phyloP scores from a whole-genome alignment of 495 filamentous ascomycete species.

The Neurospora sp. region DNA sequence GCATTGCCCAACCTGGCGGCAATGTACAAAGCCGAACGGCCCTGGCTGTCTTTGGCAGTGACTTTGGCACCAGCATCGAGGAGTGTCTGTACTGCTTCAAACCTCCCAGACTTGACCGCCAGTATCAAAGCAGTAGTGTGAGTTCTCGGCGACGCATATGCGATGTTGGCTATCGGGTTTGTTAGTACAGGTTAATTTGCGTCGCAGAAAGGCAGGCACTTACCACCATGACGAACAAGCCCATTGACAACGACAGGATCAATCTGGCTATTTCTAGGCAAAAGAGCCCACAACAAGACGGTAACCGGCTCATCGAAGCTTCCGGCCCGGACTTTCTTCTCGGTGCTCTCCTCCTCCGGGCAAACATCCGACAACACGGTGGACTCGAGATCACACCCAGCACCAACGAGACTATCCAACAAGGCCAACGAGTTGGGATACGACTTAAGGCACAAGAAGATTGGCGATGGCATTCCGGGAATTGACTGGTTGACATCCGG shows the following conservation, averaged over 20 bases:
- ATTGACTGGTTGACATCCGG: slow-evolving; percentile 13
- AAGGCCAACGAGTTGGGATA: slow-evolving; percentile 14
- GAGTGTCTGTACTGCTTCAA: slow-evolving; percentile 25
- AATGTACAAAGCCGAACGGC: slow-evolving; percentile 31
- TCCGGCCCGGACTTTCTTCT: slow-evolving; percentile 8
- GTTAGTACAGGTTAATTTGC: slow-evolving; percentile 3
- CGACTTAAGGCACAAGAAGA: slow-evolving; percentile 17
- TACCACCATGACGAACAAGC: slow-evolving; percentile 28
- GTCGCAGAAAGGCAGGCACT: background rate
- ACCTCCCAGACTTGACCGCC: slow-evolving; percentile 24
- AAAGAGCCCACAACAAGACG: slow-evolving; percentile 30
- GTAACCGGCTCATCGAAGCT: slow-evolving; percentile 25
- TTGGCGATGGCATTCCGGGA: slow-evolving; percentile 14
- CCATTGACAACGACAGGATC: slow-evolving; percentile 23
- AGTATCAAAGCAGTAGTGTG: slow-evolving; percentile 29
- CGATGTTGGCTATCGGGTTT: slow-evolving; percentile 20
- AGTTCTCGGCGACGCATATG: slow-evolving; percentile 25
- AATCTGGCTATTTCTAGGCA: slow-evolving; percentile 28
- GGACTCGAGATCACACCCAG: slow-evolving; percentile 15
- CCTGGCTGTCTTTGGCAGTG: slow-evolving; percentile 24
- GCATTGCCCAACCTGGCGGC: slow-evolving; percentile 17
- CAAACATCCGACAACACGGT: slow-evolving; percentile 13
- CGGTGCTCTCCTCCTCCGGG: background rate
- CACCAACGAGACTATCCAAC: slow-evolving; percentile 10
- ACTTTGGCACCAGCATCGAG: slow-evolving; percentile 28